Evolutionary conservation across 208 protist genomes (phyloP), one percentile per base, ranked within the genome.

Genomic region (Trypanosoma caninum): DNA sequence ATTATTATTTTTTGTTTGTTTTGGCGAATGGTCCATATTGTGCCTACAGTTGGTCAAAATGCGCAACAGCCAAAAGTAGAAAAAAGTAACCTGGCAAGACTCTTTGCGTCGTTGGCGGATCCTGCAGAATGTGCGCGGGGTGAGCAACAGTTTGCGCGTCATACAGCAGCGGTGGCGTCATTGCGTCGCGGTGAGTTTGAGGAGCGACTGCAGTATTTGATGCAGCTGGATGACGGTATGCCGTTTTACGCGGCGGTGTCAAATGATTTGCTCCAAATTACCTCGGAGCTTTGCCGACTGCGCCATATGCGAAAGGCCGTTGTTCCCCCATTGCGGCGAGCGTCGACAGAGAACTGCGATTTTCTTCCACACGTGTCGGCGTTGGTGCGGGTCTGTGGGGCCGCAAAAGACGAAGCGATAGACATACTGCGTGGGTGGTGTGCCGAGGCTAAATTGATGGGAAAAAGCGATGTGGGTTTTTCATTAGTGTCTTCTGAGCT

Each of bases 401-500:
- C 68, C n/a, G 42, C 16, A 1, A 52, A 62, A 22, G 37, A 11
- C 1, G 51, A 47, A 8, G 58, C 58, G 4, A 41, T 45, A 54
- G 47, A 63, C 13, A 52, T 58, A 6, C 34, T 64, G 35, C 37
- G 41, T n/a, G 33, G 11, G 11, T 61, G 50, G 18, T 48, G 22
- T n/a, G n/a, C n/a, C n/a, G n/a, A n/a, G n/a, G n/a, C n/a, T n/a
- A n/a, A n/a, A n/a, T n/a, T 30, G 25, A 18, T 23, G 11, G 22
- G 13, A 40, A 20, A 52, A 23, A 45, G 40, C 7, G 35, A 35
- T 6, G 28, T 48, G 20, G 46, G 45, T 53, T 50, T 18, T 25
- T 67, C 71, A 40, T 68, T 86, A 22, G 53, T 87, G 13, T 65
- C 34, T 9, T 62, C 76, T 0, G 74, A 76, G 20, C 60, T 84